Percentiles rank a stretch among this genome's conserved stretches.
phyloP scores from a whole-genome alignment of 768 basidiomycete genomes.

The Mycena polygramma region DNA sequence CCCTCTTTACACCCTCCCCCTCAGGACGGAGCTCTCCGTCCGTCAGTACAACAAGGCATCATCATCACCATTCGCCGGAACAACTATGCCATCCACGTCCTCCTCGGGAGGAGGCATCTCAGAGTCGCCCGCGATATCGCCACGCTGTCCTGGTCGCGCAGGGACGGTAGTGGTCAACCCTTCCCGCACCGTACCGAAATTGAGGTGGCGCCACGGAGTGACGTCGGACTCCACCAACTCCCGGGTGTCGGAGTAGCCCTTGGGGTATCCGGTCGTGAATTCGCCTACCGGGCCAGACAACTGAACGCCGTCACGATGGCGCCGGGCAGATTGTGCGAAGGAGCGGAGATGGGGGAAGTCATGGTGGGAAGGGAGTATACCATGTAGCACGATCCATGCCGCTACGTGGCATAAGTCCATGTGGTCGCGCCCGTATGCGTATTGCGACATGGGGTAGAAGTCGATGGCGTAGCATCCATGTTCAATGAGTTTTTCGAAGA shows the following conservation, averaged over 20 bases:
- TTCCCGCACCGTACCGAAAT: no score
- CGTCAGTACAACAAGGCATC: background rate
- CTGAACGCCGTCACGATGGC: background rate
- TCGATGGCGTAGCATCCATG: background rate
- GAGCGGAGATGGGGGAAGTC: background rate
- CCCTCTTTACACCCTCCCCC: conserved; percentile 10
- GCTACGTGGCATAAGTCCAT: background rate
- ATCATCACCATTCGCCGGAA: no score
- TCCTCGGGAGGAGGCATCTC: no score
- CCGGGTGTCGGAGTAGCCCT: background rate
- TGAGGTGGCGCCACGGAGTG: no score
- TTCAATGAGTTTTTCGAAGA: background rate
- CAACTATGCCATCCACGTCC: no score
- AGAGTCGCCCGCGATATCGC: no score
- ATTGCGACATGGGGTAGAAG: background rate
- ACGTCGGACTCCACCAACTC: background rate
- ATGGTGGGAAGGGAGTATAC: background rate
- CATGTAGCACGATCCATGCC: background rate
- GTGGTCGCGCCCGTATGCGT: background rate
- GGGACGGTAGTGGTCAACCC: no score
- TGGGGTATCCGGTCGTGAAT: background rate
- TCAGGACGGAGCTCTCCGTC: background rate
- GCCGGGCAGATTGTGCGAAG: background rate
- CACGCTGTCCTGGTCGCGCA: no score
- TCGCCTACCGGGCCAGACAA: background rate